These are phyloP conservation scores for Coniella lustricola DNA, from an alignment of 2,329 filamentous ascomycete species.

Conservation along the genomic window DNA sequence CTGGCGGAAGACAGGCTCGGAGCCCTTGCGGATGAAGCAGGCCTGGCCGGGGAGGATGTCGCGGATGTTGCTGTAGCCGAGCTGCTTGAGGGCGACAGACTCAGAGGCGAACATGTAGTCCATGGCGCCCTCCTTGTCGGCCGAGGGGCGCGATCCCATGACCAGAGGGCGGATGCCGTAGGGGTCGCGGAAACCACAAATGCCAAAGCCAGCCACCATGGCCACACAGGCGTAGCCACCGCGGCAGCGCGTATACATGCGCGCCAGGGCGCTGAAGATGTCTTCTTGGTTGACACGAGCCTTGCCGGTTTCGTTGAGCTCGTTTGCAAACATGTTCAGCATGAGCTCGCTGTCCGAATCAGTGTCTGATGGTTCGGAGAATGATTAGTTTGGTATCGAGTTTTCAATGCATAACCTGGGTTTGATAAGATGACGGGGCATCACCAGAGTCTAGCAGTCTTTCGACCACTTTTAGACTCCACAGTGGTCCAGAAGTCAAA, in stretches of 20 bases:
- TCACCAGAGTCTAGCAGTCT: too few species aligned
- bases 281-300: conserved; percentile 76
- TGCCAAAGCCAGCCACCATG: conserved; percentile 77
- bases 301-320: conserved; percentile 77
- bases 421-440: too few species aligned
- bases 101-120: conserved; percentile 94
- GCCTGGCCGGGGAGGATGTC: conserved; percentile 80
- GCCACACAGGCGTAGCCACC: conserved; percentile 79
- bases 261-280: conserved; percentile 64
- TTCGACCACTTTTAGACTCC: too few species aligned
- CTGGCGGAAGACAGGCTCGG: conserved; percentile 66
- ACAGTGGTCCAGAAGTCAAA: too few species aligned
- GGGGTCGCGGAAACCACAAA: conserved; percentile 70
- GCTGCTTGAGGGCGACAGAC: conserved; percentile 73
- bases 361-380: conserved; percentile 41
- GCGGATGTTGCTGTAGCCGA: conserved; percentile 68
- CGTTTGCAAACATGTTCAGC: conserved; percentile 81
- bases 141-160: conserved; percentile 65
- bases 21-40: conserved; percentile 76
- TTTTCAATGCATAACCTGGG: too few species aligned
- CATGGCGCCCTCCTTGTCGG: conserved; percentile 51
- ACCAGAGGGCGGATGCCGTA: conserved; percentile 79
- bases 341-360: conserved; percentile 84
- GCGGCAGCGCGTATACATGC: conserved; percentile 68
- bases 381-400: background rate